Evolutionary conservation across 2,329 filamentous ascomycete species (phyloP).

Genomic region (Penicillium sp.): DNA sequence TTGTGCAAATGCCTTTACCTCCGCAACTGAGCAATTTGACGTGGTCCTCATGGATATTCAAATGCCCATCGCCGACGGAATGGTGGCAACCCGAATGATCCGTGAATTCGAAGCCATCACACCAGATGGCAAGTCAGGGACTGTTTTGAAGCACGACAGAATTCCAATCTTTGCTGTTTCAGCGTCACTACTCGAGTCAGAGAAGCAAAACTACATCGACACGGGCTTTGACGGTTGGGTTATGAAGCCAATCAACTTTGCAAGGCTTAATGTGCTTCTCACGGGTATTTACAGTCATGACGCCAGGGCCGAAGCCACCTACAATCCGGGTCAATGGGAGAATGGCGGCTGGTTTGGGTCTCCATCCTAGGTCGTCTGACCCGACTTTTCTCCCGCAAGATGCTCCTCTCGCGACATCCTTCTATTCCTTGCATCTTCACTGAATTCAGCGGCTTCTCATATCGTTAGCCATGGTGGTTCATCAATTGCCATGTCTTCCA

Average conservation of each 20-base stretch:
- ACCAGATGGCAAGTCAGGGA: conserved; percentile 50
- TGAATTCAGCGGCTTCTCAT: no score
- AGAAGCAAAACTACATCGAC: conserved; percentile 63
- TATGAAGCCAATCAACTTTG: conserved; percentile 79
- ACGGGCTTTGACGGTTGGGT: conserved; percentile 89
- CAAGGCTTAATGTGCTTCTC: conserved; percentile 63
- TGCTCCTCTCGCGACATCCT: not conserved
- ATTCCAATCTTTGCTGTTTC: conserved; percentile 85
- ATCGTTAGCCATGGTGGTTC: no score
- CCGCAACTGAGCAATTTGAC: conserved; percentile 61
- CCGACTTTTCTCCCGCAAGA: not conserved
- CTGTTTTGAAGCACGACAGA: conserved; percentile 57
- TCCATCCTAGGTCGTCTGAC: not conserved
- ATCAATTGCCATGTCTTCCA: no score
- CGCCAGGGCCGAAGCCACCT: conserved; percentile 58
- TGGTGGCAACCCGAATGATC: conserved; percentile 78
- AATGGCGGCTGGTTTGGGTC: conserved; percentile 71
- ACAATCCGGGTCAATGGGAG: conserved; percentile 71
- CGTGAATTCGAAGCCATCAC: conserved; percentile 60
- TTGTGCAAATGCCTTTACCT: conserved; percentile 65
- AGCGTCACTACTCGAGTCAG: conserved; percentile 69
- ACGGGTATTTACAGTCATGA: conserved; percentile 60
- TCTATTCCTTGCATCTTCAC: not conserved
- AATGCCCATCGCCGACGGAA: conserved; percentile 96
- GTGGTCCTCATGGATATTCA: conserved; percentile 92